Base-by-base conservation (phyloP, 164 flowering plant genomes). In the Kalanchoe fedtschenkoi region DNA sequence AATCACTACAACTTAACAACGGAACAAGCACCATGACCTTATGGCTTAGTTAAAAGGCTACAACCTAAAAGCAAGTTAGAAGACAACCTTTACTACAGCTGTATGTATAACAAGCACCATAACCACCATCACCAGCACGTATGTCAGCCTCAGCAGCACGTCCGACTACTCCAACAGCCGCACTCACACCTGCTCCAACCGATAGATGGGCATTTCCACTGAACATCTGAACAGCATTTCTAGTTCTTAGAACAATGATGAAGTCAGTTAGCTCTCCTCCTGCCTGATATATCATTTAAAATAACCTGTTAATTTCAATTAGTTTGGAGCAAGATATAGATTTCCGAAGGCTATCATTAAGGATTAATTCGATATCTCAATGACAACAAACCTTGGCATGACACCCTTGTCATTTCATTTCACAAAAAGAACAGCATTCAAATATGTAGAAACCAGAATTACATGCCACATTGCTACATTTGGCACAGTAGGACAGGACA, bases 231-330 rank as follows among this genome's bases (percentile, higher is more conserved):
- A 90, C 79, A 61, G 97, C 97, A 2, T 81, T 83, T 34, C 32
- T 75, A 67, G 89, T 88, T 74, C 97, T 85, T 81, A 93, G 71
- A 21, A 93, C 88, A 55, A 93, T 83, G 39, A 93, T 83, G 65
- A 88, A 90, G 71, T 93, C 99, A 21, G 91, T 90, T 73, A 90
- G 74, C 72, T 88, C 95, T 62, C 95, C 99, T 66, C 99, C 99
- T 64, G 76, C 92, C 99, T 90, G 79, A 57, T 44, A 35, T 17
- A 26, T 53, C 24, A 16, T 65, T 47, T 21, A n/a, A 43, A 64
- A 33, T 21, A 16, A 34, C 47, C 30, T 16, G 5, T 53, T 39
- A 29, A 55, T 46, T 35, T 62, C 9, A 26, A 30, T 30, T 32
- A 39, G 39, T 37, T 11, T 24, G 26, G 37, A 30, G 9, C 19